Evolutionary conservation across 768 basidiomycete species (phyloP), one percentile per base, ranked within the genome.

Genomic region (Auricularia cornea): DNA sequence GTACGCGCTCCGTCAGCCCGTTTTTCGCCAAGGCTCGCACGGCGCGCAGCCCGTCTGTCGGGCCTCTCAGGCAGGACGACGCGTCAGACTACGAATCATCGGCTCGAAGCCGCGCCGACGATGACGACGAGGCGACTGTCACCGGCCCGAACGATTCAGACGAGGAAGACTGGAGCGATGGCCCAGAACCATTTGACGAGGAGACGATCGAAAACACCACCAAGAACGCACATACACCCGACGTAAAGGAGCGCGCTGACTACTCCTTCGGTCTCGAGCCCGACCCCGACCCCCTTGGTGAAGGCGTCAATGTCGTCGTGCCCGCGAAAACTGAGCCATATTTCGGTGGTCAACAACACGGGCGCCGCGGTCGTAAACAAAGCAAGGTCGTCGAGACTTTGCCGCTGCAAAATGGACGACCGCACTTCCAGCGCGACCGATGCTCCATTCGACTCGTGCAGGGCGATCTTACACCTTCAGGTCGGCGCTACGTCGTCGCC

Each of bases 401-500:
- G 30, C 81, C 82, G 0, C 77, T 90, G 29, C 71, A 78, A 35
- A 93, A 89, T 1, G 85, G 85, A 2, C 82, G 94, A 20, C 94
- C 97, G 0, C 68, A 85, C 28, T 98, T 95, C 75, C 89, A 94
- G 70, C 82, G 94, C 59, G 95, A 99, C 72, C 79, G 97, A 29
- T 98, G 94, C 70, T 94, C 94, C 3, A 90, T 98, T 65, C 87
- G 86, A 0, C 70, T 98, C 62, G 89, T 83, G 0, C 96, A 99
- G 63, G 77, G 82, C 51, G 78, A 78, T 51, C 78, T 74, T 23
- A 79, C 84, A 6, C 83, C 83, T 71, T 80, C 83, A 66, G 80
- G 84, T 66, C 81, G 83, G 64, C 76, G 75, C 65, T 99, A 98
- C 74, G 80, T 97, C 14, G 88, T 98, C 28, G 90, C 94, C 4